phyloP scores from a whole-genome alignment of 2,329 filamentous ascomycete species.

The Meredithiella fracta region DNA sequence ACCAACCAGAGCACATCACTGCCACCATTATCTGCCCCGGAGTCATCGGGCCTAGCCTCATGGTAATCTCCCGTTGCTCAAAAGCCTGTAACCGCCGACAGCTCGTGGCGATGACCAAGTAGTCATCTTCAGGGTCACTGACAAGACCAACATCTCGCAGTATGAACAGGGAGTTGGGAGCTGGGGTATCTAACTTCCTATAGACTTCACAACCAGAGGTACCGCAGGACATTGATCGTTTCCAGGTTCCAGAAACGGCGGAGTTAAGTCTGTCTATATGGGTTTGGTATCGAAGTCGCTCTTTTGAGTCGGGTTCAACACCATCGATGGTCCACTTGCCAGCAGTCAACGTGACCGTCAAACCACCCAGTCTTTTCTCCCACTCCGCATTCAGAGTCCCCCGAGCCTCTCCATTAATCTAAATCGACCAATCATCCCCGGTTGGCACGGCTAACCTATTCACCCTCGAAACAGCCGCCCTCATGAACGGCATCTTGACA shows the following conservation, averaged over 20 bases:
- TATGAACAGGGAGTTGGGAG: constrained; percentile 6
- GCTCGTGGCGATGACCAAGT: constrained; percentile 9
- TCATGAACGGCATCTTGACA: background rate
- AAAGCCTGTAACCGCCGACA: constrained; percentile 13
- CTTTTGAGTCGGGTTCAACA: background rate
- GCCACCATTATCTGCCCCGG: background rate
- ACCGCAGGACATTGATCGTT: constrained; percentile 11
- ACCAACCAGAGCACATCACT: constrained; percentile 1
- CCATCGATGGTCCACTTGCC: no score
- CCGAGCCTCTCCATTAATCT: background rate
- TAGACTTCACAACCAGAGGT: constrained; percentile 9
- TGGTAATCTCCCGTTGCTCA: constrained; percentile 8
- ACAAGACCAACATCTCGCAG: constrained; percentile 13
- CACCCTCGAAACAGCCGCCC: background rate
- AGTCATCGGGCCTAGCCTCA: background rate
- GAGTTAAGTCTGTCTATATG: background rate
- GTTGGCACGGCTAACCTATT: background rate
- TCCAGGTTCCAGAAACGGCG: background rate
- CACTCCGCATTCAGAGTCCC: background rate
- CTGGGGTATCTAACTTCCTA: background rate
- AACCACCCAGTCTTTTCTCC: background rate
- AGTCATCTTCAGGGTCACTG: constrained; percentile 9
- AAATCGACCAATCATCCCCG: background rate
- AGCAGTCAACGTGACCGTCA: background rate
- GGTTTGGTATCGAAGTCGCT: background rate